These are phyloP conservation scores for Phytophthora pini DNA, from an alignment of 352 stramenopile genomes.

Conservation along the genomic window DNA sequence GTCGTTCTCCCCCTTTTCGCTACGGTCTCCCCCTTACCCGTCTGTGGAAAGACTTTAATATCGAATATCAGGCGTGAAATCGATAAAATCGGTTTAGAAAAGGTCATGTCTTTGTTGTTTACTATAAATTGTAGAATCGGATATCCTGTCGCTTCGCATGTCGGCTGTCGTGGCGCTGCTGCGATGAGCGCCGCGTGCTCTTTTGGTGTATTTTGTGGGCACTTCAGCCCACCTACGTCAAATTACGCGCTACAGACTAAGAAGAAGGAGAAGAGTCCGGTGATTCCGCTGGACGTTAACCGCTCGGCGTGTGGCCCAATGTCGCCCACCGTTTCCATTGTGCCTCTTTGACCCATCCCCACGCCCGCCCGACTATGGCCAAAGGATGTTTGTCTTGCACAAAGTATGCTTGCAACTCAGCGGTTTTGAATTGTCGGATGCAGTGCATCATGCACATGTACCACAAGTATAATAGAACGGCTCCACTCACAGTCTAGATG, in stretches of 20 bases:
- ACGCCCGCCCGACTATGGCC: not conserved
- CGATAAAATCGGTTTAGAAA: not conserved
- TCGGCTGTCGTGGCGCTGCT: not conserved
- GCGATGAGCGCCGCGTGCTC: not conserved
- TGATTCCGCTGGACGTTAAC: slow-evolving; percentile 23
- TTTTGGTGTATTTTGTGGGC: slow-evolving; percentile 12
- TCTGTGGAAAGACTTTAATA: slow-evolving; percentile 14
- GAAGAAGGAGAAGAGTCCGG: slow-evolving; percentile 30
- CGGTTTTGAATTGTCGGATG: no score
- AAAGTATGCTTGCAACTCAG: not conserved
- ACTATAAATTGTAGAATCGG: not conserved
- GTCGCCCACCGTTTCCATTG: slow-evolving; percentile 15
- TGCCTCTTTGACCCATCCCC: slow-evolving; percentile 29
- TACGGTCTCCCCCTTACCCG: slow-evolving; percentile 19
- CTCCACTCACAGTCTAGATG: no score
- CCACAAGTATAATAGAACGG: no score
- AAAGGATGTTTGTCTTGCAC: slow-evolving; percentile 29
- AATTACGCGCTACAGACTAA: slow-evolving; percentile 27
- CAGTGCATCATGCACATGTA: no score
- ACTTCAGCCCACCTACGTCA: slow-evolving; percentile 16
- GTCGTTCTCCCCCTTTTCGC: slow-evolving; percentile 25
- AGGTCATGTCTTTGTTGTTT: not conserved
- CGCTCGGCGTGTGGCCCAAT: slow-evolving; percentile 21
- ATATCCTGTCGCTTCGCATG: slow-evolving; percentile 22
- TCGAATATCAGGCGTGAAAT: slow-evolving; percentile 6